These are phyloP conservation scores for Exutisphaerella laricina DNA, from an alignment of 2,329 filamentous ascomycete genomes.

Conservation along the genomic window DNA sequence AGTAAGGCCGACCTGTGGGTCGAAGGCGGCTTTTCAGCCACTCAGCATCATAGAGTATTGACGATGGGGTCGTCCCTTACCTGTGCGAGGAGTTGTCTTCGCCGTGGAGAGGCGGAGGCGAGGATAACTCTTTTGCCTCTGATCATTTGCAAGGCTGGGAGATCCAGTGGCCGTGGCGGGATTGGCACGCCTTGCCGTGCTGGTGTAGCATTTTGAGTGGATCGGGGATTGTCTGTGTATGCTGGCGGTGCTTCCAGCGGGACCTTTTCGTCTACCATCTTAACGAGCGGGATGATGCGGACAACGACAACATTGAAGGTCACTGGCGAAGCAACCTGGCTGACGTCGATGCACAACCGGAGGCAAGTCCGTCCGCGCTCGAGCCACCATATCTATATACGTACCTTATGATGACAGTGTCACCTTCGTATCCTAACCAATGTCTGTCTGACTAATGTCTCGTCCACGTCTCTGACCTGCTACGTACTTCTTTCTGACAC, in stretches of 20 bases:
- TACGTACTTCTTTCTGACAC: no score
- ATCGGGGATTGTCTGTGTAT: constrained; percentile 31
- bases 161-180: constrained; percentile 62
- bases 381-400: no score
- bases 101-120: constrained; percentile 80
- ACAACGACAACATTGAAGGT: no score
- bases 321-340: no score
- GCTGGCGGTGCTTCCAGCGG: constrained; percentile 42
- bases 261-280: constrained; percentile 31
- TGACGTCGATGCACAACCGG: no score
- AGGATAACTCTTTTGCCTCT: constrained; percentile 78
- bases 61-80: constrained; percentile 38
- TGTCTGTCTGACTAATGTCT: no score
- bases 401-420: no score
- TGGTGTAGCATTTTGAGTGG: constrained; percentile 1
- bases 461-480: no score
- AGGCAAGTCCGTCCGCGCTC: no score
- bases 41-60: constrained; percentile 19
- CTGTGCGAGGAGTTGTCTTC: constrained; percentile 73
- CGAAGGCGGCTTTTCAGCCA: constrained; percentile 20
- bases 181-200: constrained; percentile 32
- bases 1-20: constrained; percentile 69
- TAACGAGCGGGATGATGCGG: constrained; percentile 1
- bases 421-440: no score
- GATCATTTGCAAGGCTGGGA: constrained; percentile 73